Percentiles rank a stretch among this genome's conserved stretches.
Conservation (phyloP, 2,329 filamentous ascomycete genomes). For the Fusarium scirpi region DNA sequence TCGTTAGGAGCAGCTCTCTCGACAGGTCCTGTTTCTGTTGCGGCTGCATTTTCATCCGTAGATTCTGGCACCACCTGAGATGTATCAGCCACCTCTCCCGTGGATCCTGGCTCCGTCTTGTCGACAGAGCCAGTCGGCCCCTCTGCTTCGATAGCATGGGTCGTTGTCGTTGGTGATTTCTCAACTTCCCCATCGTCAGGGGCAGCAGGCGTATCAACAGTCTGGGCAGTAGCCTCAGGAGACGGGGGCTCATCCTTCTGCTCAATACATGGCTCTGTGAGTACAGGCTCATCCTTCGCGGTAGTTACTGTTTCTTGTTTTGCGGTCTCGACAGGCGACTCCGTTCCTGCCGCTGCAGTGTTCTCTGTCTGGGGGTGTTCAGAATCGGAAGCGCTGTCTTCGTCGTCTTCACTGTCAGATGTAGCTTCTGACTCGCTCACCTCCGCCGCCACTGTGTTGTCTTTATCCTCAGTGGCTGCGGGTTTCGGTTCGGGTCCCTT, state of each 20-base stretch:
- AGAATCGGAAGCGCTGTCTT: conserved; percentile 8
- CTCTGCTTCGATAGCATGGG: neutral
- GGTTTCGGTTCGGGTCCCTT: conserved; percentile 8
- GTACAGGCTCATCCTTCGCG: conserved; percentile 2
- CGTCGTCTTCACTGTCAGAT: conserved; percentile 3
- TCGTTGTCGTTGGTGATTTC: neutral
- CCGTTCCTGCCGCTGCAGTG: conserved; percentile 4
- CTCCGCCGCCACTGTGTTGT: neutral
- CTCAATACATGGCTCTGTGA: conserved; percentile 3
- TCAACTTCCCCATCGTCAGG: conserved; percentile 1
- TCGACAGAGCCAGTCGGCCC: neutral
- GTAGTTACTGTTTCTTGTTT: conserved; percentile 1
- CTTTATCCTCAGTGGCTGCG: conserved; percentile 4
- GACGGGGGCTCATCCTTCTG: conserved; percentile 11
- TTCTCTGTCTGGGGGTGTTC: conserved; percentile 3
- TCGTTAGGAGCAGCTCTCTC: neutral
- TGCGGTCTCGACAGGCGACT: neutral
- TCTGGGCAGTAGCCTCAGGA: conserved; percentile 7
- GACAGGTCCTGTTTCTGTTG: neutral
- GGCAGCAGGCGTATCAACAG: conserved; percentile 9
- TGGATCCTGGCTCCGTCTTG: conserved; percentile 5
- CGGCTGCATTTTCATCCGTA: conserved; percentile 11
- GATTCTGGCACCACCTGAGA: conserved; percentile 7
- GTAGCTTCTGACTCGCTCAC: neutral
- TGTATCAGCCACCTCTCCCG: neutral